Evolutionary conservation across 768 basidiomycete species (phyloP), one percentile per base, ranked within the genome.

Genomic region (Pulveroboletus ravenelii): DNA sequence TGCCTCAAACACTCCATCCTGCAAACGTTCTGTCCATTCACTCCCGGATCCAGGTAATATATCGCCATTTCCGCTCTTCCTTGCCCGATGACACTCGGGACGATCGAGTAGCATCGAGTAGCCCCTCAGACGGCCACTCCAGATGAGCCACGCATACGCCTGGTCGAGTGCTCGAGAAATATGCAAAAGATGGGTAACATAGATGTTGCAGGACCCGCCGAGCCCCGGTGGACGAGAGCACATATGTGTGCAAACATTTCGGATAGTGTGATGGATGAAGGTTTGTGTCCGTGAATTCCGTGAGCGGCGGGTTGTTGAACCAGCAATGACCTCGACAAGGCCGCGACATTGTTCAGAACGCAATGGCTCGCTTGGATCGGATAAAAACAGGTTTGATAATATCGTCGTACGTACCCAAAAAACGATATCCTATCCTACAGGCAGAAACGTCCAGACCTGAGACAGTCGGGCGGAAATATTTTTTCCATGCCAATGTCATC

Each of bases 401-500:
- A 23, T 23, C 23, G 5, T 23, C 23, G 23, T 23, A 23, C 23
- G 23, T 23, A 23, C 23, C 23, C 23, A 23, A 23, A 23, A 30
- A 30, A 30, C 29, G 29, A 30, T 30, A 56, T 89, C 87, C 87
- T 87, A 89, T 14, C 78, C 72, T 2, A 32, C 37, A 6, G 87
- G 87, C 27, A 89, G 62, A 9, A 63, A 61, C 5, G 53, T 45
- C 84, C 83, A 86, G 35, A 85, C 45, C 20, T 48, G 51, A 47
- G 55, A 50, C 39, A 79, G 61, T 25, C 78, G 75, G 14, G 59
- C 47, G 6, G 68, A 56, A 12, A 85, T 76, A 55, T 79, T 29
- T 64, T 70, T 67, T 90, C 88, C 79, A 89, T 82, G 61, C 90
- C 85, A 10, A 90, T 70, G 54, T 90, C 89, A 60, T 89, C 89